A percentile compares a stretch with the other conserved stretches of the same genome.
Evolutionary conservation across 2,329 filamentous ascomycete species (phyloP).

Genomic region (Podosphaera xanthii): DNA sequence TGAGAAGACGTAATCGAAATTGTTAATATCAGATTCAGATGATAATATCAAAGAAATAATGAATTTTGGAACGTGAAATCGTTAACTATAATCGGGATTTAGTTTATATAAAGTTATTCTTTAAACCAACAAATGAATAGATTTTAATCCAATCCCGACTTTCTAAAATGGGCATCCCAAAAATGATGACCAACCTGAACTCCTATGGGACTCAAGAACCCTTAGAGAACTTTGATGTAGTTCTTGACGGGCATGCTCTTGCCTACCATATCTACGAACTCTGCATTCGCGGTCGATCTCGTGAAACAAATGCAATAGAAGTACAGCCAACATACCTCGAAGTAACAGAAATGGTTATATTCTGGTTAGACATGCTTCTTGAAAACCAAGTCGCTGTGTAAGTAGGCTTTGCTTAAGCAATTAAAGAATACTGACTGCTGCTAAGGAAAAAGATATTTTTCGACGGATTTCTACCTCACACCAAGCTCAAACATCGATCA

Average conservation of each 20-base stretch:
- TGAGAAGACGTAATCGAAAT: too few relatives aligned
- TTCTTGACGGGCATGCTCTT: conserved; percentile 59
- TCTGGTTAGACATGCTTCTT: conserved; percentile 39
- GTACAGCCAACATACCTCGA: conserved; percentile 37
- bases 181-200: conserved; percentile 28
- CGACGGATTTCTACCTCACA: conserved; percentile 52
- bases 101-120: too few relatives aligned
- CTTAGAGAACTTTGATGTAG: conserved; percentile 22
- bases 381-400: conserved; percentile 38
- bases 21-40: too few relatives aligned
- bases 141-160: too few relatives aligned
- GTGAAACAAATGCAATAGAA: conserved; percentile 24
- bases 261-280: conserved; percentile 49
- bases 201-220: conserved; percentile 24
- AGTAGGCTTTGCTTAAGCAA: not conserved
- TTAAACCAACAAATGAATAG: too few relatives aligned
- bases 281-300: conserved; percentile 22
- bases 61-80: too few relatives aligned
- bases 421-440: not conserved
- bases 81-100: too few relatives aligned
- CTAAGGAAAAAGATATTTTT: conserved; percentile 52
- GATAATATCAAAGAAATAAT: too few relatives aligned
- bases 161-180: conserved; percentile 32
- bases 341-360: conserved; percentile 33
- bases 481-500: conserved; percentile 13